phyloP scores from a whole-genome alignment of 768 basidiomycete species.

The Lentinula aciculospora region DNA sequence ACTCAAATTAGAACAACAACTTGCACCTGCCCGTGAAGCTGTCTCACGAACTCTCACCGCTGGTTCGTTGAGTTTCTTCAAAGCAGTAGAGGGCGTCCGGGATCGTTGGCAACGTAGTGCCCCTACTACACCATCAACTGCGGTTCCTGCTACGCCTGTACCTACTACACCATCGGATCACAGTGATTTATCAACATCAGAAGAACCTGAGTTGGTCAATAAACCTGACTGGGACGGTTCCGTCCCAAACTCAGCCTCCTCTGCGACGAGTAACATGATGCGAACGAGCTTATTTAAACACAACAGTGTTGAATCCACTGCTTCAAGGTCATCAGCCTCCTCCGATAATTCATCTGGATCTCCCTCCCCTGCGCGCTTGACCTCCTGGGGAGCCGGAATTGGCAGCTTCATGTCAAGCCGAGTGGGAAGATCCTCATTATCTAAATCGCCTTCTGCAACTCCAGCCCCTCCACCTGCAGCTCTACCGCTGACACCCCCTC shows the following conservation, averaged over 20 bases:
- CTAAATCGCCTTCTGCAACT: constrained; percentile 1
- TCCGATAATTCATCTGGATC: neutral
- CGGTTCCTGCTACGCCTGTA: neutral
- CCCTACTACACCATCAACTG: constrained; percentile 1
- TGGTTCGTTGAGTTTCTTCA: constrained; percentile 79
- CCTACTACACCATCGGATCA: neutral
- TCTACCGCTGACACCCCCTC: constrained; percentile 11
- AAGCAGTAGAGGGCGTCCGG: constrained; percentile 84
- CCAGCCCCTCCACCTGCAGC: constrained; percentile 6
- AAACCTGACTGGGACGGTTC: constrained; percentile 8
- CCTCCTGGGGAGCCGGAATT: constrained; percentile 7
- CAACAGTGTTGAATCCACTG: neutral
- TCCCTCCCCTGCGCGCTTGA: neutral
- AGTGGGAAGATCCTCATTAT: constrained; percentile 8
- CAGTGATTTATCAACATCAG: neutral
- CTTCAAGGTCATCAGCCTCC: neutral
- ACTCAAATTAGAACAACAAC: constrained; percentile 85
- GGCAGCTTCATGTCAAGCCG: constrained; percentile 8
- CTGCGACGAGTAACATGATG: neutral
- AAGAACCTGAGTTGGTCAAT: constrained; percentile 8
- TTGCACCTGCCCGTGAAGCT: constrained; percentile 91
- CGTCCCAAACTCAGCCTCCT: neutral
- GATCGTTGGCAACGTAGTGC: constrained; percentile 48
- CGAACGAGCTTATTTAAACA: neutral
- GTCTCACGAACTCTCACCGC: constrained; percentile 69